Percentiles rank a stretch among this genome's conserved stretches.
Conservation (phyloP, 2,329 filamentous ascomycete genomes). For the Sphaerostilbella broomeana region DNA sequence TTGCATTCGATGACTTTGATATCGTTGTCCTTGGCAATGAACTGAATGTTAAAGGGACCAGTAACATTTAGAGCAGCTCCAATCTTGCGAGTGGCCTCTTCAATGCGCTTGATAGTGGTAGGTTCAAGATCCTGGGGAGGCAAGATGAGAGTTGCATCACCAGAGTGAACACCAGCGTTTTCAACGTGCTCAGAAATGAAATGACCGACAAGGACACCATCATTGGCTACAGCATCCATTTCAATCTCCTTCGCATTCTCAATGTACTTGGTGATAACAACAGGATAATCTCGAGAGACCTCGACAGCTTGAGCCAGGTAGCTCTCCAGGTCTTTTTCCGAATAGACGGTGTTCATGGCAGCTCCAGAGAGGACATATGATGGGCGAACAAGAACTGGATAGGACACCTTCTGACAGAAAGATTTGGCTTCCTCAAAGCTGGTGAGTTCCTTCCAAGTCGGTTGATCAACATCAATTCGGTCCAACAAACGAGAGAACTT, state of each 20-base stretch:
- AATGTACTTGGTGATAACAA: conserved; percentile 99
- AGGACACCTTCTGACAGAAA: conserved; percentile 84
- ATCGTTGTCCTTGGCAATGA: conserved; percentile 98
- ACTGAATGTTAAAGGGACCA: conserved; percentile 97
- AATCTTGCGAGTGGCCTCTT: conserved; percentile 93
- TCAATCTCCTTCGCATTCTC: conserved; percentile 99
- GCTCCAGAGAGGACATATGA: conserved; percentile 96
- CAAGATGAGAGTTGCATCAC: conserved; percentile 90
- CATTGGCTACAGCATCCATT: conserved; percentile 94
- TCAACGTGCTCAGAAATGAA: conserved; percentile 99
- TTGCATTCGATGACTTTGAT: conserved; percentile 99
- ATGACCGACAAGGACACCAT: conserved; percentile 85
- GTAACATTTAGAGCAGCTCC: conserved; percentile 90
- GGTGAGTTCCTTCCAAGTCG: conserved; percentile 95
- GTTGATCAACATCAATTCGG: conserved; percentile 89
- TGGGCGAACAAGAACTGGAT: conserved; percentile 89
- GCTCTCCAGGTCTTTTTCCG: conserved; percentile 79
- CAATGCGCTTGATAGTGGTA: conserved; percentile 84
- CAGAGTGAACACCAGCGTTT: conserved; percentile 96
- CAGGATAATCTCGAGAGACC: conserved; percentile 90
- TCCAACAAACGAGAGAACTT: conserved; percentile 99
- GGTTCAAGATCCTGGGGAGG: conserved; percentile 88
- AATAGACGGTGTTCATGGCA: conserved; percentile 99
- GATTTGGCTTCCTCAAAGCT: conserved; percentile 83
- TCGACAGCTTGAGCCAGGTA: conserved; percentile 88